Evolutionary conservation across 1,284 basidiomycete species (phyloP), one percentile per base, ranked within the genome.

Genomic region (Sanghuangporus baumii): DNA sequence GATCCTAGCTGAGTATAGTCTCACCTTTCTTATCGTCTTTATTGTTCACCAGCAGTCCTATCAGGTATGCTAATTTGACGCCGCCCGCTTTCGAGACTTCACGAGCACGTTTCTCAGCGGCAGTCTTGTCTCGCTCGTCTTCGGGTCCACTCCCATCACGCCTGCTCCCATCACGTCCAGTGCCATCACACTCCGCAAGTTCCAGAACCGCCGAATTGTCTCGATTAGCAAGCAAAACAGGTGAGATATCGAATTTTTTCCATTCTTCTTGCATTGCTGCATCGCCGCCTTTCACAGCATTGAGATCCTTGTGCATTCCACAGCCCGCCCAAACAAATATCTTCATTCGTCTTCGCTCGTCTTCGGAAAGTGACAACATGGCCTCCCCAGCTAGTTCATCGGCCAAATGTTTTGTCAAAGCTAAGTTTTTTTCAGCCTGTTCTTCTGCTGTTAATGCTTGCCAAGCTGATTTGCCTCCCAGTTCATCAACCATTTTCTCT

Each of bases 261-360:
- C 73, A 76, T 18, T 58, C 68, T 3, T 37, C 62, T 26, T 56
- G 18, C 71, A 76, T 72, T 3, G 46, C 57, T 6, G 41, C 57
- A 50, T 70, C 69, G 0, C 78, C 74, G 0, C 71, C 75, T 56
- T 74, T 74, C 31, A 76, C 67, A 14, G 66, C 61, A 63, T 79
- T 79, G 8, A 73, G 67, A 11, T 77, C 76, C 61, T 79, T 79
- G 65, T 79, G 78, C 73, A 76, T 76, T 43, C 71, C 71, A 64
- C 78, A 79, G 0, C 77, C 74, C 7, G 67, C 66, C 67, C 72
- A 72, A 23, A 76, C 60, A 63, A 76, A 75, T 1, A 72, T 62
- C 23, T 61, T 52, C 0, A 71, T 16, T 2, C 38, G 20, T 0
- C 57, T 57, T 34, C 68, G 52, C 18, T 74, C 70, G 0, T 64